Conservation (phyloP, 352 stramenopile genomes). For the Globisporangium radiosum region DNA sequence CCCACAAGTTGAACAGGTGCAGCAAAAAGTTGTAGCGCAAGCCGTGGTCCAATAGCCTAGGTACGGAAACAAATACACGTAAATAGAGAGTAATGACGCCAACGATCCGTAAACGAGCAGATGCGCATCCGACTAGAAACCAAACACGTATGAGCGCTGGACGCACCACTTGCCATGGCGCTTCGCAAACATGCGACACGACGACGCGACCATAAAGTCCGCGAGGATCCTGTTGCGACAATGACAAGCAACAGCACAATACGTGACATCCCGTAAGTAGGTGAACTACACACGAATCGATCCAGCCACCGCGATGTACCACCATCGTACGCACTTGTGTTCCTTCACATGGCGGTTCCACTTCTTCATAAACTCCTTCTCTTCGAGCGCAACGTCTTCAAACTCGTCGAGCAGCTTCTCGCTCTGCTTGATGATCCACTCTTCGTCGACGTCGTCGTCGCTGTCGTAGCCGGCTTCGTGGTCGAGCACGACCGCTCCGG, state of each 20-base stretch:
- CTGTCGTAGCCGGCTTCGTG: slow-evolving; percentile 85
- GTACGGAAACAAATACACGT: neutral
- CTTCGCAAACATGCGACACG: slow-evolving; percentile 81
- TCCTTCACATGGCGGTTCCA: slow-evolving; percentile 85
- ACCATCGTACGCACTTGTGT: slow-evolving; percentile 32
- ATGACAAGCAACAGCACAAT: neutral
- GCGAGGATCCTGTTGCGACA: slow-evolving; percentile 51
- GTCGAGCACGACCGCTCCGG: slow-evolving; percentile 70
- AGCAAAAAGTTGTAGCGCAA: slow-evolving; percentile 85
- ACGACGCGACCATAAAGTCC: slow-evolving; percentile 83
- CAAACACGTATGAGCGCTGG: neutral
- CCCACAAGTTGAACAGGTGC: slow-evolving; percentile 88
- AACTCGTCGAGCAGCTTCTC: slow-evolving; percentile 85
- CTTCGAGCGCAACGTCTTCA: slow-evolving; percentile 79
- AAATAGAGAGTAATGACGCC: neutral
- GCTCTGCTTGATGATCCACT: slow-evolving; percentile 85
- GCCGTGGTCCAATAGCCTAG: slow-evolving; percentile 61
- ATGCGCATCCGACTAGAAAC: too few species aligned
- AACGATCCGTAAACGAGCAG: too few species aligned
- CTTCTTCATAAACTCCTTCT: slow-evolving; percentile 89
- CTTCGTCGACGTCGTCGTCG: slow-evolving; percentile 84
- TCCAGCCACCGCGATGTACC: too few species aligned
- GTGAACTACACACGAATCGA: too few species aligned
- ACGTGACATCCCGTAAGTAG: too few species aligned
- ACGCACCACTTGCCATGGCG: slow-evolving; percentile 72